Percentiles rank a stretch among this genome's conserved stretches.
phyloP scores from a whole-genome alignment of 2,329 filamentous ascomycete genomes.

The Penicillium italicum region DNA sequence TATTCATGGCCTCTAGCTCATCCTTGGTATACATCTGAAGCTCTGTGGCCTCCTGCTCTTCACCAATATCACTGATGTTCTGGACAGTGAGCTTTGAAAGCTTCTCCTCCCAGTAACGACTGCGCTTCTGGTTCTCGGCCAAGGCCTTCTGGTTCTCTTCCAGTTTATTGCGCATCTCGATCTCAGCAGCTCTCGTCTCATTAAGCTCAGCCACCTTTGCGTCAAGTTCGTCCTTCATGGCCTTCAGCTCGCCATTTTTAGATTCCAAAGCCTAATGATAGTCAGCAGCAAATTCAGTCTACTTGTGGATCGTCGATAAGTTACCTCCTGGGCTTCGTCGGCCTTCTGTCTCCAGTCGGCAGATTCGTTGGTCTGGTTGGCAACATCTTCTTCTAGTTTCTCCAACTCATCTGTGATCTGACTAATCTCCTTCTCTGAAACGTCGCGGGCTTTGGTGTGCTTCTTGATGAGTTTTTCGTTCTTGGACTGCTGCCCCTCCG shows the following conservation, averaged over 20 bases:
- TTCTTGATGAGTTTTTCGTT: conserved; percentile 89
- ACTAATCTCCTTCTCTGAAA: conserved; percentile 75
- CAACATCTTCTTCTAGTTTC: conserved; percentile 72
- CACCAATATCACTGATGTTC: conserved; percentile 68
- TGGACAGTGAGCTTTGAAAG: conserved; percentile 77
- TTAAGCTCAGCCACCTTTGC: conserved; percentile 83
- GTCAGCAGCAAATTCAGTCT: conserved; percentile 21
- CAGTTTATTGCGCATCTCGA: conserved; percentile 97
- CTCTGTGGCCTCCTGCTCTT: conserved; percentile 46
- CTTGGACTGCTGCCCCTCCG: conserved; percentile 85
- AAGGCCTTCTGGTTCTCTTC: conserved; percentile 93
- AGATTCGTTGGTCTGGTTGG: conserved; percentile 70
- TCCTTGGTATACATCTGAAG: conserved; percentile 77
- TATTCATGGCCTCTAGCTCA: conserved; percentile 61
- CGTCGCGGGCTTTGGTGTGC: conserved; percentile 75
- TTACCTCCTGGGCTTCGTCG: conserved; percentile 71
- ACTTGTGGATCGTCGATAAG: conserved; percentile 1
- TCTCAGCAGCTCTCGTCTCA: conserved; percentile 81
- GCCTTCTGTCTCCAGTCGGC: conserved; percentile 69
- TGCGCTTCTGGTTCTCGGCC: conserved; percentile 76
- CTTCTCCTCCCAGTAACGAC: conserved; percentile 86
- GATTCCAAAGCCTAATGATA: conserved; percentile 58
- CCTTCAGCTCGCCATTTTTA: conserved; percentile 75
- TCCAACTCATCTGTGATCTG: conserved; percentile 69
- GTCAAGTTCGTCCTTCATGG: conserved; percentile 80